These are phyloP conservation scores for Boletus nobilissimus DNA, from an alignment of 1,284 basidiomycete species.

Conservation along the genomic window DNA sequence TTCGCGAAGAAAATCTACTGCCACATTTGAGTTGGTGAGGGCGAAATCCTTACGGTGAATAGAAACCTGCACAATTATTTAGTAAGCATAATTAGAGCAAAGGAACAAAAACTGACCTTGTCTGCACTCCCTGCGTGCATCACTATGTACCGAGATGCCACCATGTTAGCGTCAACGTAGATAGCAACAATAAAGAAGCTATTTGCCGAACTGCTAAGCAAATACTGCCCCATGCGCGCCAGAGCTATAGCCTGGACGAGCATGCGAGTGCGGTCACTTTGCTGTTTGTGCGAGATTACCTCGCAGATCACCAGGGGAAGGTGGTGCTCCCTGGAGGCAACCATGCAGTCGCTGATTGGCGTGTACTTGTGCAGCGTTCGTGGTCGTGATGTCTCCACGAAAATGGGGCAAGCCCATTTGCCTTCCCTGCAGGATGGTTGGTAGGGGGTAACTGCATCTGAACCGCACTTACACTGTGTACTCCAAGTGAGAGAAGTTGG, in stretches of 20 bases:
- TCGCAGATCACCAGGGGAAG: slow-evolving; percentile 18
- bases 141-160: slow-evolving; percentile 12
- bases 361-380: neutral
- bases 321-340: neutral
- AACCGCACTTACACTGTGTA: no score
- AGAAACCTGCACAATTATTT: neutral
- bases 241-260: slow-evolving; percentile 9
- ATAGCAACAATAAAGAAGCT: slow-evolving; percentile 8
- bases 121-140: neutral
- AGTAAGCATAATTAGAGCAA: no score
- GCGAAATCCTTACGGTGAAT: slow-evolving; percentile 17
- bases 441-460: no score
- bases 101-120: slow-evolving; percentile 2
- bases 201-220: neutral
- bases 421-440: no score
- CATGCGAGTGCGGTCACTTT: neutral
- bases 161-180: neutral
- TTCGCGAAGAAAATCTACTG: no score
- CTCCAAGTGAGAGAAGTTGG: no score
- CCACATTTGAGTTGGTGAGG: no score
- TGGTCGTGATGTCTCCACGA: no score
- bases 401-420: no score
- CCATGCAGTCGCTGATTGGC: slow-evolving; percentile 13
- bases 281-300: neutral
- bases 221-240: neutral